Percentiles rank a stretch among this genome's conserved stretches.
Evolutionary conservation across 306 rosid genomes (phyloP).

Genomic region (Prunus dulcis): DNA sequence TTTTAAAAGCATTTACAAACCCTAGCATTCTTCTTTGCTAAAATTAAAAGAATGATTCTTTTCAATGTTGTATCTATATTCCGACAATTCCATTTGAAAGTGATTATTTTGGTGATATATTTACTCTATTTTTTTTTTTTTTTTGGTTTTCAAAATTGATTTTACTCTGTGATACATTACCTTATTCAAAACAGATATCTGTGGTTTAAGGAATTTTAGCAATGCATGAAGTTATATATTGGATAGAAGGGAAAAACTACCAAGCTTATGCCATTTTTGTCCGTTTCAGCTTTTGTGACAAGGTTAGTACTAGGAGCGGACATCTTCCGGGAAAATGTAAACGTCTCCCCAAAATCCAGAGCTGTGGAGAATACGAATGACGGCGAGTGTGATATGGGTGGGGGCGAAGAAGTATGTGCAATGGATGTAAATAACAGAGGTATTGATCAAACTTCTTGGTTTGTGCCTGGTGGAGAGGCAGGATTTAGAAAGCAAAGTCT

Average conservation of each 20-base stretch:
- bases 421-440: constrained; percentile 37
- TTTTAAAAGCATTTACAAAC: background rate
- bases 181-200: background rate
- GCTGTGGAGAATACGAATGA: constrained; percentile 2
- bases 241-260: background rate
- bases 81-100: background rate
- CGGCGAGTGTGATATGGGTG: background rate
- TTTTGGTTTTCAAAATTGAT: background rate
- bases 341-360: constrained; percentile 33
- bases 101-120: background rate
- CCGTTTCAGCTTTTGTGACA: constrained; percentile 42
- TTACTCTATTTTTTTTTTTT: background rate
- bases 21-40: background rate
- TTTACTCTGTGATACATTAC: background rate
- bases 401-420: constrained; percentile 24
- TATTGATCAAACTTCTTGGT: background rate
- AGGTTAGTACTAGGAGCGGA: constrained; percentile 37
- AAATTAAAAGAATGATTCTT: background rate
- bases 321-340: constrained; percentile 28
- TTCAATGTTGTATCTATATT: background rate
- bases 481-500: background rate
- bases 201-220: background rate
- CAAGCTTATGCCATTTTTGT: background rate
- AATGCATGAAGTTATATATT: background rate
- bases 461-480: background rate